phyloP scores from a whole-genome alignment of 1,139 yeast genomes.

The Protomyces gravidus region DNA sequence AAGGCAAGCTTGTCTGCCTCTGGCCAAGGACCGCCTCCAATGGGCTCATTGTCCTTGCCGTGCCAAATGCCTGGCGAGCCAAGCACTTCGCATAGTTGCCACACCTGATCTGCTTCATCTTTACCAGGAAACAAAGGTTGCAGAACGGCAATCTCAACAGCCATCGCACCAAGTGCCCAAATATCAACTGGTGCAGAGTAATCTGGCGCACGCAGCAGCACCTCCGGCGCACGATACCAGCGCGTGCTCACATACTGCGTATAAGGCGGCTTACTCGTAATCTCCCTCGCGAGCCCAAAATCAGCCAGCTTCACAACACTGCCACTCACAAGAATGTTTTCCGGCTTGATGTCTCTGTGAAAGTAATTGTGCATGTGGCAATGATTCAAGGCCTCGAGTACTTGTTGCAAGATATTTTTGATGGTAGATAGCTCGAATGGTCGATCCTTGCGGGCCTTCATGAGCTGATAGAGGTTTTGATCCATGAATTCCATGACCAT shows the following conservation, averaged over 20 bases:
- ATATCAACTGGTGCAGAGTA: conserved; percentile 80
- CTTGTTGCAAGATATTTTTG: conserved; percentile 60
- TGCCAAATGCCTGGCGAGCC: conserved; percentile 57
- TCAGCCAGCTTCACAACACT: conserved; percentile 75
- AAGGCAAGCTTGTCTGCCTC: conserved; percentile 63
- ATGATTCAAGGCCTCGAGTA: conserved; percentile 71
- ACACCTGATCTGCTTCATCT: conserved; percentile 70
- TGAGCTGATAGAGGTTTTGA: conserved; percentile 69
- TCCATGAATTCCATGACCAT: conserved; percentile 88
- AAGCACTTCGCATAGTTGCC: conserved; percentile 58
- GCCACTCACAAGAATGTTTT: conserved; percentile 61
- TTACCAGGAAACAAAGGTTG: conserved; percentile 80
- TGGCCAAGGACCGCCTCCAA: conserved; percentile 70
- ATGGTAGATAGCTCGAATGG: conserved; percentile 57
- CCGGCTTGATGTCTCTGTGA: conserved; percentile 93
- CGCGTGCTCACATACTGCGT: conserved; percentile 82
- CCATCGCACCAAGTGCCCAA: conserved; percentile 92
- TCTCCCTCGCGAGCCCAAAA: conserved; percentile 78
- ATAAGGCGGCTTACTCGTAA: conserved; percentile 52
- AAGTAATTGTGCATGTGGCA: conserved; percentile 71
- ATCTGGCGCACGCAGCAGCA: conserved; percentile 59
- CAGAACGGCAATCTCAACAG: conserved; percentile 71
- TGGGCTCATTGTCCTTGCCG: conserved; percentile 52
- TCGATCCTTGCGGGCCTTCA: conserved; percentile 47
- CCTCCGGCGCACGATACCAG: conserved; percentile 96